phyloP scores from a whole-genome alignment of 768 basidiomycete species.

The Chalciporus pseudorubinellus region DNA sequence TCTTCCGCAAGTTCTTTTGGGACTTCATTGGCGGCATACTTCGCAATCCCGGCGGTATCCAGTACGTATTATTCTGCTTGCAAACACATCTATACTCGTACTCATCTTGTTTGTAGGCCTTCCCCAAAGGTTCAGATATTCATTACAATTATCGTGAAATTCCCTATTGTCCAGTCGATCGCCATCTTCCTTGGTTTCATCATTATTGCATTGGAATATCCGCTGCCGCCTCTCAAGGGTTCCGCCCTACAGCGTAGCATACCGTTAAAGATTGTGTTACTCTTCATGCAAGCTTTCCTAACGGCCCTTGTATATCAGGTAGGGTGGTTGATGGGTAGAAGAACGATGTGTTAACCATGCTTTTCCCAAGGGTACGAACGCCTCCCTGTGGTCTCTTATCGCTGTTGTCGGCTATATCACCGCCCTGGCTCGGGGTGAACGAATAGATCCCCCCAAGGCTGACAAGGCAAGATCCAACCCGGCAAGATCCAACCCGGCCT shows the following conservation, averaged over 20 bases:
- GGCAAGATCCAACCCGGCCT: slow-evolving; percentile 44
- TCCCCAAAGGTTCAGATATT: slow-evolving; percentile 60
- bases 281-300: slow-evolving; percentile 62
- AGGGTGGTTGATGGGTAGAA: slow-evolving; percentile 11
- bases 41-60: slow-evolving; percentile 74
- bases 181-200: slow-evolving; percentile 58
- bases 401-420: slow-evolving; percentile 65
- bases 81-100: neutral
- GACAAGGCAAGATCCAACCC: slow-evolving; percentile 57
- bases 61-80: slow-evolving; percentile 46
- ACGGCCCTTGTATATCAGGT: slow-evolving; percentile 78
- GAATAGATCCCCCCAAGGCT: slow-evolving; percentile 60
- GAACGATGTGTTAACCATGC: neutral
- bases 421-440: slow-evolving; percentile 66
- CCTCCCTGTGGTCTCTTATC: slow-evolving; percentile 75
- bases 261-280: slow-evolving; percentile 55
- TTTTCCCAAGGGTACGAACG: slow-evolving; percentile 72
- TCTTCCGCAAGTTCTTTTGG: slow-evolving; percentile 96
- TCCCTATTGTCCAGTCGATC: slow-evolving; percentile 70
- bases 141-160: slow-evolving; percentile 70
- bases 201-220: slow-evolving; percentile 70
- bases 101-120: slow-evolving; percentile 43
- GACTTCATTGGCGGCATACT: slow-evolving; percentile 85
- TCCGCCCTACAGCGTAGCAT: slow-evolving; percentile 65
- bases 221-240: slow-evolving; percentile 55